Conservation (phyloP, 352 stramenopile genomes). For the Pythium biforme region DNA sequence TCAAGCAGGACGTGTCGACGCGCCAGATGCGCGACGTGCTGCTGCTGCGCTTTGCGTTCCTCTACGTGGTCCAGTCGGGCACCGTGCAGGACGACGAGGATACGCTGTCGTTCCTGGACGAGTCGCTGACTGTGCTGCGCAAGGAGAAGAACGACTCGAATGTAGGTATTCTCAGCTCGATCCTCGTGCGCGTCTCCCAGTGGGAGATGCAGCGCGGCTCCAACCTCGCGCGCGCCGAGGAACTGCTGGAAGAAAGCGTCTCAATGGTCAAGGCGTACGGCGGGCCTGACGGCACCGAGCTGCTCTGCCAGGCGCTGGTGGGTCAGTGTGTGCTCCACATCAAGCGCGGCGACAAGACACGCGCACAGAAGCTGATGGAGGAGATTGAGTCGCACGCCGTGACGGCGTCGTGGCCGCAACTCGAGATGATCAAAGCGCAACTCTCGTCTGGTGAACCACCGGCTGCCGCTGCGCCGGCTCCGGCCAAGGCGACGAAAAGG, state of each 20-base stretch:
- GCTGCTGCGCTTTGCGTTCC: conserved; percentile 19
- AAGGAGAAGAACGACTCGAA: conserved; percentile 3
- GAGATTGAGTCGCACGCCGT: conserved; percentile 43
- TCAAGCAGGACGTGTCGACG: conserved; percentile 12
- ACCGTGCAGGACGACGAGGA: conserved; percentile 13
- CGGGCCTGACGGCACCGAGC: conserved; percentile 21
- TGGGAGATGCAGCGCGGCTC: conserved; percentile 17
- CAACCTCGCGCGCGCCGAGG: conserved; percentile 8
- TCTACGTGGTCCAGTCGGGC: conserved; percentile 15
- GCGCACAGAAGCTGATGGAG: conserved; percentile 37
- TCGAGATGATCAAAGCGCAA: conserved; percentile 43
- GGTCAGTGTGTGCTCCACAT: conserved; percentile 59
- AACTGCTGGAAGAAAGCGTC: conserved; percentile 20
- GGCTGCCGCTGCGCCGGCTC: background rate
- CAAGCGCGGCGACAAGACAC: conserved; percentile 33
- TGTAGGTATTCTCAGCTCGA: conserved; percentile 7
- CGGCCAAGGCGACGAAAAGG: background rate
- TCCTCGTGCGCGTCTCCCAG: conserved; percentile 20
- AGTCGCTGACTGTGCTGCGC: conserved; percentile 14
- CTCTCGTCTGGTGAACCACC: conserved; percentile 24
- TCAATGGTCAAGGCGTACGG: conserved; percentile 6
- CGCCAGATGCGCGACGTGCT: conserved; percentile 6
- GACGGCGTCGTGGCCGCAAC: conserved; percentile 31
- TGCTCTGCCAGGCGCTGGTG: conserved; percentile 47
- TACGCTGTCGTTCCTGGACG: conserved; percentile 18